phyloP scores from a whole-genome alignment of 2,329 filamentous ascomycete species.

The Byssochlamys sp. region DNA sequence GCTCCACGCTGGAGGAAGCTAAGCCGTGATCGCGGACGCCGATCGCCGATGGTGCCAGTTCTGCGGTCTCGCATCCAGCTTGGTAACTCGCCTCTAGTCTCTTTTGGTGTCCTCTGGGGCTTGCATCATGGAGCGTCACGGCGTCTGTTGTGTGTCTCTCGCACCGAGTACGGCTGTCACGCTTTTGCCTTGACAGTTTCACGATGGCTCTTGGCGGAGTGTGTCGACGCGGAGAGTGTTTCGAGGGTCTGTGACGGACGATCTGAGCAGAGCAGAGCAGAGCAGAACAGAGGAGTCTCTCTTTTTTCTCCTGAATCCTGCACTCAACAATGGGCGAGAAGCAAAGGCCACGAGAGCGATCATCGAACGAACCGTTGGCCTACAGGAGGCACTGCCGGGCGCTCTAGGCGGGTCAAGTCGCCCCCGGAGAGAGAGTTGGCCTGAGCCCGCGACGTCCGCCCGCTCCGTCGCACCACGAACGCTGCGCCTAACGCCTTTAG shows the following conservation, averaged over 20 bases:
- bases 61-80: neutral
- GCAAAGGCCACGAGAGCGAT: neutral
- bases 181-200: neutral
- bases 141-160: neutral
- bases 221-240: neutral
- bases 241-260: neutral
- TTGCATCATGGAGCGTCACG: neutral
- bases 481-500: neutral
- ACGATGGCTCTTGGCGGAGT: neutral
- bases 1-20: neutral
- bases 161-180: neutral
- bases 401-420: neutral
- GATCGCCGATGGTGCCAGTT: neutral
- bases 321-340: neutral
- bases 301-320: neutral
- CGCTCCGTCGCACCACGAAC: neutral
- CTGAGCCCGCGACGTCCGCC: neutral
- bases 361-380: neutral
- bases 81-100: neutral
- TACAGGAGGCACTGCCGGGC: neutral
- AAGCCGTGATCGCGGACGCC: neutral
- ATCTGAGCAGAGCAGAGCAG: neutral
- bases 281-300: neutral
- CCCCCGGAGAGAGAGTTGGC: neutral
- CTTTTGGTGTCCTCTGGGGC: neutral